phyloP scores from a whole-genome alignment of 208 protist genomes.

The Leishmania braziliensis region DNA sequence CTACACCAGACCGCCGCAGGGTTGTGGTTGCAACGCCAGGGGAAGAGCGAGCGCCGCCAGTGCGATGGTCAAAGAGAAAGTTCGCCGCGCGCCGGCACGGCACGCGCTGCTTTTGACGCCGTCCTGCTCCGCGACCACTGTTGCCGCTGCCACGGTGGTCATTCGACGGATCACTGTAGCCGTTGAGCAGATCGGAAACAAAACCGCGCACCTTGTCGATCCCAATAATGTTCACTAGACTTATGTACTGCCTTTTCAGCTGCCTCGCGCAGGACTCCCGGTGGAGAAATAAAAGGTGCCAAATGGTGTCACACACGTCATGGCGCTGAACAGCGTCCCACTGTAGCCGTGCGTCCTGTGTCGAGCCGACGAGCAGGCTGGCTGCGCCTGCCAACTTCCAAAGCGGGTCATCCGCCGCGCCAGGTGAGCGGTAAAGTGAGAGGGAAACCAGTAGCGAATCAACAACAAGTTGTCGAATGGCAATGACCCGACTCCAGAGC shows the following conservation, averaged over 20 bases:
- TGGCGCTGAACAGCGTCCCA: conserved; percentile 65
- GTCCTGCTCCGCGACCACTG: background rate
- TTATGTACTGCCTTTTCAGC: conserved; percentile 64
- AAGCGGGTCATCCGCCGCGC: conserved; percentile 71
- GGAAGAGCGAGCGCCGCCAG: background rate
- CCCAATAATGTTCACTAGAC: conserved; percentile 73
- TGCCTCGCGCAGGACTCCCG: conserved; percentile 62
- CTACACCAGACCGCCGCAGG: background rate
- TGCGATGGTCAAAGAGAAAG: background rate
- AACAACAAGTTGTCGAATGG: conserved; percentile 58
- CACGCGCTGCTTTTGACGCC: conserved; percentile 47
- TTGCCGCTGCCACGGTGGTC: background rate
- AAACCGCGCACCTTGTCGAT: conserved; percentile 76
- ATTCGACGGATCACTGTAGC: conserved; percentile 23
- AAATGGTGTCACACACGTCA: conserved; percentile 65
- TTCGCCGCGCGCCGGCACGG: conserved; percentile 29
- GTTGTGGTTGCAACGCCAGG: background rate
- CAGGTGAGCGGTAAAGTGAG: conserved; percentile 77
- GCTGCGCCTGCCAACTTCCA: conserved; percentile 60
- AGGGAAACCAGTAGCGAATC: conserved; percentile 69
- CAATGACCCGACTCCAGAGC: conserved; percentile 41
- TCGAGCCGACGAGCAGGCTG: conserved; percentile 73
- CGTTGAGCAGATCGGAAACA: conserved; percentile 64
- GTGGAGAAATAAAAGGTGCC: conserved; percentile 68
- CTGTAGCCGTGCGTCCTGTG: conserved; percentile 66